Conservation (phyloP, 192 early-diverging fungal genomes). For the Rhizophlyctis rosea region DNA sequence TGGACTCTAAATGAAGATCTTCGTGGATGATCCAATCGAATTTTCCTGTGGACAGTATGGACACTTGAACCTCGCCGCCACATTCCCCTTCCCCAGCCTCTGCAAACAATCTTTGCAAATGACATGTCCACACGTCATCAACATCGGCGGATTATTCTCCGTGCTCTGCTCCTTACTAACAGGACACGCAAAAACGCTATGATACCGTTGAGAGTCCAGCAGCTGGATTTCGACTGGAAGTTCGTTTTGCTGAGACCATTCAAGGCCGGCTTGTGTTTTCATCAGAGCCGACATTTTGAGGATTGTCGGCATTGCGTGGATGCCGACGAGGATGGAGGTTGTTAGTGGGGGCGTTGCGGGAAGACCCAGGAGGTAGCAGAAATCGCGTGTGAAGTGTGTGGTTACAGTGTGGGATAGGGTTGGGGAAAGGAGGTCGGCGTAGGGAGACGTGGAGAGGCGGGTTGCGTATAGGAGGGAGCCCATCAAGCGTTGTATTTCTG, state of each 20-base stretch:
- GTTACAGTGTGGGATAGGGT: slow-evolving; percentile 58
- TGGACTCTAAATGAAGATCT: no score
- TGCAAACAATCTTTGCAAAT: slow-evolving; percentile 87
- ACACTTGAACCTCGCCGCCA: slow-evolving; percentile 81
- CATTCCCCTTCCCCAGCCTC: slow-evolving; percentile 70
- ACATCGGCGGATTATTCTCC: slow-evolving; percentile 95
- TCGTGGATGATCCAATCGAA: no score
- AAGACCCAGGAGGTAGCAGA: slow-evolving; percentile 71
- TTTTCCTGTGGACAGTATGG: slow-evolving; percentile 94
- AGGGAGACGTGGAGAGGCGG: slow-evolving; percentile 44
- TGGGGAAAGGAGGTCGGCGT: slow-evolving; percentile 57
- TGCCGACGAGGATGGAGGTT: slow-evolving; percentile 67
- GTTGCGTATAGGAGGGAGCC: slow-evolving; percentile 44
- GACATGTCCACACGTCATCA: slow-evolving; percentile 96
- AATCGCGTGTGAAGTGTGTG: slow-evolving; percentile 71
- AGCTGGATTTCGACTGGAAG: slow-evolving; percentile 91
- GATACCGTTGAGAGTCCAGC: slow-evolving; percentile 79
- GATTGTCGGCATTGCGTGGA: slow-evolving; percentile 84
- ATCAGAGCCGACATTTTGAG: slow-evolving; percentile 87
- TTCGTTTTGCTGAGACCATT: slow-evolving; percentile 91
- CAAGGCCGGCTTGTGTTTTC: slow-evolving; percentile 73
- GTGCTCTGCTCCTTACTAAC: slow-evolving; percentile 94
- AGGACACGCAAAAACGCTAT: slow-evolving; percentile 95
- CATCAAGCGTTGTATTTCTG: slow-evolving; percentile 59
- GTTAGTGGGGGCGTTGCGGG: slow-evolving; percentile 71